Percentiles rank a stretch among this genome's conserved stretches.
phyloP scores from a whole-genome alignment of 108 stramenopile species.

The Ochromonas danica region DNA sequence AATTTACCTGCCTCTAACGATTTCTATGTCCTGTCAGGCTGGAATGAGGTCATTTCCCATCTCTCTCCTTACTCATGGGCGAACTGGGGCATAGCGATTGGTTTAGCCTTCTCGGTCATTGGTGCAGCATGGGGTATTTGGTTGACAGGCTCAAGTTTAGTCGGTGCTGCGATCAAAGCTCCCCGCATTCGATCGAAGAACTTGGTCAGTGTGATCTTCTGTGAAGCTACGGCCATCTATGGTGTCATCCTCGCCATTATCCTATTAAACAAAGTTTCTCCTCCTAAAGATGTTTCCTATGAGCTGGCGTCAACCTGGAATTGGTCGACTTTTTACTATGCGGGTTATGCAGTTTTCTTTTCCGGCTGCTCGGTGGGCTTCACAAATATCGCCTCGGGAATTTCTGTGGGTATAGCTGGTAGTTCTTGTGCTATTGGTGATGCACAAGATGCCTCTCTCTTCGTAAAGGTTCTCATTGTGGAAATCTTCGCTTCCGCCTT shows the following conservation, averaged over 20 bases:
- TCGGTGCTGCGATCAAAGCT: slow-evolving; percentile 97
- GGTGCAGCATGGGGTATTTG: slow-evolving; percentile 97
- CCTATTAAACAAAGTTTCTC: slow-evolving; percentile 8
- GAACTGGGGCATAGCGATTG: slow-evolving; percentile 92
- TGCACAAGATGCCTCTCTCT: slow-evolving; percentile 93
- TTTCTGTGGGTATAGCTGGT: slow-evolving; percentile 95
- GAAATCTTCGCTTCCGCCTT: slow-evolving; percentile 99
- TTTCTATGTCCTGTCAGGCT: slow-evolving; percentile 59
- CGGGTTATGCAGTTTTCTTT: slow-evolving; percentile 95
- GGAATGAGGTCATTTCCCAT: slow-evolving; percentile 93
- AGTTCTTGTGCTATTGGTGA: slow-evolving; percentile 93
- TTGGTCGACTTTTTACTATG: slow-evolving; percentile 68
- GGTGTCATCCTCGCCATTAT: slow-evolving; percentile 99
- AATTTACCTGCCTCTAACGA: not conserved
- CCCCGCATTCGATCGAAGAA: slow-evolving; percentile 96
- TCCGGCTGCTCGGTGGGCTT: slow-evolving; percentile 91
- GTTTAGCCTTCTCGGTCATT: slow-evolving; percentile 86
- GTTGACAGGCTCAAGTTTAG: slow-evolving; percentile 88
- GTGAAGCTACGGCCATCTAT: slow-evolving; percentile 99
- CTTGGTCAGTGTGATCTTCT: slow-evolving; percentile 92
- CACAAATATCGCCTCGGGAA: slow-evolving; percentile 70
- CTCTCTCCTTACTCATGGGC: slow-evolving; percentile 96
- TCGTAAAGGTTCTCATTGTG: slow-evolving; percentile 98
- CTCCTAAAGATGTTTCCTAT: slow-evolving; percentile 21
- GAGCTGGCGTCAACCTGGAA: not conserved